Evolutionary conservation across 2,329 filamentous ascomycete species (phyloP).

Genomic region (Penicillium hesseltinei): DNA sequence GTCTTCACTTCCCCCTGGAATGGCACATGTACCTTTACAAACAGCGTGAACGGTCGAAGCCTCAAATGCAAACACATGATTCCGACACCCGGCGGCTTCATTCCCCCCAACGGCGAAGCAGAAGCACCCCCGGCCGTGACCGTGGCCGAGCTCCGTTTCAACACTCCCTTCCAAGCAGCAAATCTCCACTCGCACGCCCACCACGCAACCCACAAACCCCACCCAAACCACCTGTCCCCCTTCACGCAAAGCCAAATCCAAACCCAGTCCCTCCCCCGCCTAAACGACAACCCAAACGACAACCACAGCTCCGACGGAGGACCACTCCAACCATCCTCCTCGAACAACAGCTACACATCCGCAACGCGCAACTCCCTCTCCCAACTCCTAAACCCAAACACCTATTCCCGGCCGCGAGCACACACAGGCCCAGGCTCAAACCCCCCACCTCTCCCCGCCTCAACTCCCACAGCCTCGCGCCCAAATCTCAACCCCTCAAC

Average conservation of each 20-base stretch:
- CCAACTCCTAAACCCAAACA: constrained; percentile 33
- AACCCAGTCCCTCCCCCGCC: background rate
- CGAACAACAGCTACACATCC: constrained; percentile 6
- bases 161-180: constrained; percentile 62
- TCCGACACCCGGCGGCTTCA: constrained; percentile 33
- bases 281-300: constrained; percentile 9
- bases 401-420: constrained; percentile 27
- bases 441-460: constrained; percentile 13
- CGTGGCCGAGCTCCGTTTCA: constrained; percentile 87
- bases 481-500: constrained; percentile 32
- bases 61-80: constrained; percentile 74
- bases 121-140: constrained; percentile 43
- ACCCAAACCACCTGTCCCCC: constrained; percentile 23
- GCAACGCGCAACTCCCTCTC: constrained; percentile 34
- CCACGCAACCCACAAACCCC: constrained; percentile 19
- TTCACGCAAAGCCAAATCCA: constrained; percentile 15
- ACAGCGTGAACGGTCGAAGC: constrained; percentile 70
- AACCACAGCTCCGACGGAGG: constrained; percentile 15
- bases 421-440: constrained; percentile 24
- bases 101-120: constrained; percentile 13
- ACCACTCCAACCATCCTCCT: background rate
- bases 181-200: constrained; percentile 30
- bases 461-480: constrained; percentile 17
- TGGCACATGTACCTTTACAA: constrained; percentile 79
- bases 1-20: constrained; percentile 84